Evolutionary conservation across 495 filamentous ascomycete genomes (phyloP).

Genomic region (Aspergillus homomorphus): DNA sequence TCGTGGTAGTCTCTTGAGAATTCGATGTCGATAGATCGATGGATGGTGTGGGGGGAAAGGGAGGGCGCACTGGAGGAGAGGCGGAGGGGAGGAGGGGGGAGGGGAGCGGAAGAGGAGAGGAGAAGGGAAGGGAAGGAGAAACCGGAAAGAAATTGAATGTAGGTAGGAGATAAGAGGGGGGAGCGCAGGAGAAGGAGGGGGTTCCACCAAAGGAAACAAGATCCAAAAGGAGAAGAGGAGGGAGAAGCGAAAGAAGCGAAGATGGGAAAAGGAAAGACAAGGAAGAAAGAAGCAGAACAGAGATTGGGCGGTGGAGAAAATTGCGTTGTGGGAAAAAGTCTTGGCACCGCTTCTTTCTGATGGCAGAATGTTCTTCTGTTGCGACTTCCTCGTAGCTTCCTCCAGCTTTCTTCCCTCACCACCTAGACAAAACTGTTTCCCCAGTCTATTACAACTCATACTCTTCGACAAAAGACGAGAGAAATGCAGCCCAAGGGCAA

Average conservation of each 20-base stretch:
- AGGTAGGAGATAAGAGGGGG: slow-evolving; percentile 16
- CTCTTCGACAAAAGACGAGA: background rate
- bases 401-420: too few species aligned
- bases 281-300: slow-evolving; percentile 19
- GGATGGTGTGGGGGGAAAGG: slow-evolving; percentile 8
- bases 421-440: background rate
- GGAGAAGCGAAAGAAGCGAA: slow-evolving; percentile 15
- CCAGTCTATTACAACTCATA: background rate
- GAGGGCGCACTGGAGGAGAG: background rate
- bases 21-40: background rate
- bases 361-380: background rate
- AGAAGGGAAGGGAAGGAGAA: background rate
- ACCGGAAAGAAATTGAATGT: background rate
- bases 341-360: slow-evolving; percentile 29
- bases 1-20: slow-evolving; percentile 19
- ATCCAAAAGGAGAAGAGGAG: slow-evolving; percentile 14
- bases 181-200: background rate
- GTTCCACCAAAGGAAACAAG: background rate
- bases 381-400: background rate
- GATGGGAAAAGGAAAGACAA: slow-evolving; percentile 1
- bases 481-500: background rate
- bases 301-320: slow-evolving; percentile 47
- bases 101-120: slow-evolving; percentile 6
- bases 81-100: slow-evolving; percentile 7
- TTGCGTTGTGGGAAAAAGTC: slow-evolving; percentile 48